phyloP scores from a whole-genome alignment of 768 basidiomycete genomes.

The Clitopilus hobsonii region DNA sequence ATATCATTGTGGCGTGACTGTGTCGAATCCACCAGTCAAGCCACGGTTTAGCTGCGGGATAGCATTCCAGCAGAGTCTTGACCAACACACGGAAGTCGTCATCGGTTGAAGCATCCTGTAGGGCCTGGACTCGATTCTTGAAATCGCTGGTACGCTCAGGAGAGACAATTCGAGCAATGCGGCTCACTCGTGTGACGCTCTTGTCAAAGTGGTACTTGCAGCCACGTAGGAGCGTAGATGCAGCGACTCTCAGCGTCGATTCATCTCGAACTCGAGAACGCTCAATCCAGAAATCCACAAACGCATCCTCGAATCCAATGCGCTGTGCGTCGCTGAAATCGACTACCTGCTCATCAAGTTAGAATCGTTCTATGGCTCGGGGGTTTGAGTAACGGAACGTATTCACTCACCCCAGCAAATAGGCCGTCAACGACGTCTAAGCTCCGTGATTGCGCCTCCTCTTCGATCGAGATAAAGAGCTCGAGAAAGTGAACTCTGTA shows the following conservation, averaged over 20 bases:
- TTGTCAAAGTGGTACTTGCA: conserved; percentile 24
- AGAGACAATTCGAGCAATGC: conserved; percentile 18
- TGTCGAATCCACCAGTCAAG: conserved; percentile 27
- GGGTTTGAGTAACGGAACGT: neutral
- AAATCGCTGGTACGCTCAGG: conserved; percentile 13
- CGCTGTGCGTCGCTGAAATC: conserved; percentile 31
- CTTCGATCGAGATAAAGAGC: conserved; percentile 14
- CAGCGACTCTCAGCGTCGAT: neutral
- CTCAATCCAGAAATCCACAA: conserved; percentile 17
- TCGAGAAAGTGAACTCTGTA: conserved; percentile 16
- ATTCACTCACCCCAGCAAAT: neutral
- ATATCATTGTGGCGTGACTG: conserved; percentile 23
- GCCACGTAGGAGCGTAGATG: conserved; percentile 15
- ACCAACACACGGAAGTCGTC: conserved; percentile 7
- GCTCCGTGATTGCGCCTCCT: neutral
- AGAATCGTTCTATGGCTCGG: neutral
- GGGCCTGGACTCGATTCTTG: conserved; percentile 7
- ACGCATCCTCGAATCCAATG: conserved; percentile 23
- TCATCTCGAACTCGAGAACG: neutral
- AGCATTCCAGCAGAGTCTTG: conserved; percentile 11
- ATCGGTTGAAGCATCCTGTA: neutral
- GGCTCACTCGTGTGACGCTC: conserved; percentile 8
- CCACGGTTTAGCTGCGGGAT: conserved; percentile 20
- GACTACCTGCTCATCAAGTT: conserved; percentile 17
- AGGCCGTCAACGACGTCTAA: neutral